Conservation (phyloP, 2,329 filamentous ascomycete genomes). For the Colletotrichum agaves region DNA sequence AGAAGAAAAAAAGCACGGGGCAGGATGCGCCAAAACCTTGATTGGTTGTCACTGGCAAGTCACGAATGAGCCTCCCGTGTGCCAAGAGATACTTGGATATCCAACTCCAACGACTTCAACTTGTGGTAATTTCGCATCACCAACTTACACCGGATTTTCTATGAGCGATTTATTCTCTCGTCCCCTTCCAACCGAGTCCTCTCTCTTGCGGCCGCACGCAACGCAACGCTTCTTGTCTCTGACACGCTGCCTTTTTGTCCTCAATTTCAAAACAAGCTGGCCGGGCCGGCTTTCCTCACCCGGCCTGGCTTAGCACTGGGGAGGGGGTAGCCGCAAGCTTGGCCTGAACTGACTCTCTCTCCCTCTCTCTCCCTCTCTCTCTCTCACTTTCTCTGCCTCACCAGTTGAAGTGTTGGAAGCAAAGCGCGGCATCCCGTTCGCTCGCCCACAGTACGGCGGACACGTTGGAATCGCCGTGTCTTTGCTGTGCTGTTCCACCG, state of each 20-base stretch:
- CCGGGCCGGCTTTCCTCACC: slow-evolving; percentile 17
- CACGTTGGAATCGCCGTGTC: slow-evolving; percentile 33
- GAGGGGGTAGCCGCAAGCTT: neutral
- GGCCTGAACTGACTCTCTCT: neutral
- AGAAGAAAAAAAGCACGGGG: slow-evolving; percentile 17
- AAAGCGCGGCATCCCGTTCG: slow-evolving; percentile 1
- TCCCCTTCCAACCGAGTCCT: slow-evolving; percentile 11
- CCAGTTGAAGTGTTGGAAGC: neutral
- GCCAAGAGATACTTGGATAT: slow-evolving; percentile 39
- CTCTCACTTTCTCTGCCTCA: neutral
- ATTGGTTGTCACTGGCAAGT: slow-evolving; percentile 38
- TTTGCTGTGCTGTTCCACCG: slow-evolving; percentile 27
- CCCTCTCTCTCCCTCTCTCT: neutral
- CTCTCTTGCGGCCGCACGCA: slow-evolving; percentile 29
- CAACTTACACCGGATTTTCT: slow-evolving; percentile 5
- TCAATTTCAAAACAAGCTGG: slow-evolving; percentile 29
- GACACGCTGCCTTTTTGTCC: slow-evolving; percentile 12
- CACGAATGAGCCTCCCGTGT: slow-evolving; percentile 28
- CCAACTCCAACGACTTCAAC: slow-evolving; percentile 35
- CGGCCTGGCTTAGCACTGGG: slow-evolving; percentile 25
- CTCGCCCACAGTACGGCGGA: slow-evolving; percentile 27
- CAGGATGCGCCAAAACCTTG: slow-evolving; percentile 38
- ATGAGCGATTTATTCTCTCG: slow-evolving; percentile 37
- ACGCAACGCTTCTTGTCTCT: slow-evolving; percentile 27
- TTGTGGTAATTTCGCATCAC: slow-evolving; percentile 30